A percentile compares a stretch with the other conserved stretches of the same genome.
These are phyloP conservation scores for Lyophyllum semitale DNA, from an alignment of 768 basidiomycete genomes.

Conservation along the genomic window DNA sequence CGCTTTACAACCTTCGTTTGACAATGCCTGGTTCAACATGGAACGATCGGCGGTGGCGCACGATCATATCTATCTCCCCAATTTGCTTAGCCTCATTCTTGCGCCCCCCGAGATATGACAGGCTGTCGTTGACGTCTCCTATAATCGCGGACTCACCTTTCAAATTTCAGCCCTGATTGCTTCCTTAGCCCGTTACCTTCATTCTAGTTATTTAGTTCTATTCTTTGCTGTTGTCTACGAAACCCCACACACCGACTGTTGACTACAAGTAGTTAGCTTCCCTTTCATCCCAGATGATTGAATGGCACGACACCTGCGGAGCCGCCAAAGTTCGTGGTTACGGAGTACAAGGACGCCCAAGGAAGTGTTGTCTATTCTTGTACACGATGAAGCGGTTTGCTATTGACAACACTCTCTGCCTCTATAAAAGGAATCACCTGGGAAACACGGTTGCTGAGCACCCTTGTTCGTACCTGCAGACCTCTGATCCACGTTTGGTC, in stretches of 20 bases:
- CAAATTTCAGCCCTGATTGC: background rate
- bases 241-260: background rate
- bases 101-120: background rate
- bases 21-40: background rate
- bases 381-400: background rate
- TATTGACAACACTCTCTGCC: background rate
- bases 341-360: background rate
- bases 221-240: background rate
- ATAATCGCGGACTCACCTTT: background rate
- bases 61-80: background rate
- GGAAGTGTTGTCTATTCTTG: background rate
- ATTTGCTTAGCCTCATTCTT: conserved; percentile 1
- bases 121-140: background rate
- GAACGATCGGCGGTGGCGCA: conserved; percentile 4
- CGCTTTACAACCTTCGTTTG: too few relatives aligned
- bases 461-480: background rate
- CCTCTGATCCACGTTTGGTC: background rate
- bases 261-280: background rate
- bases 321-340: background rate
- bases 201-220: background rate
- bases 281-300: background rate
- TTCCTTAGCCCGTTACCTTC: background rate
- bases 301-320: background rate
- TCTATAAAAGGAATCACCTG: too few relatives aligned
- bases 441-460: background rate